Percentiles rank a stretch among this genome's conserved stretches.
These are phyloP conservation scores for Misopates orontium DNA, from an alignment of 257 asterid genomes.

Conservation along the genomic window DNA sequence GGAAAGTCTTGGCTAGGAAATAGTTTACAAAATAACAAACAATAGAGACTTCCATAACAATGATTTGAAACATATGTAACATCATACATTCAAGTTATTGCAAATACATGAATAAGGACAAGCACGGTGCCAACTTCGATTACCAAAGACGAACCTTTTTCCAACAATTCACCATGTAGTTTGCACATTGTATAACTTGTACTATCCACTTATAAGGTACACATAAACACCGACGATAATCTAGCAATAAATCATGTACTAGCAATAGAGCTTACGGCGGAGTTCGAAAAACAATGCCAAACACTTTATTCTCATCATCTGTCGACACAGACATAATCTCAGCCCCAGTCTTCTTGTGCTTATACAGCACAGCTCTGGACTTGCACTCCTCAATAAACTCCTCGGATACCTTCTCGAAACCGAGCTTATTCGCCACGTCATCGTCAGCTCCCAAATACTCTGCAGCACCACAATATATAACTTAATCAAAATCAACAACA, in stretches of 20 bases:
- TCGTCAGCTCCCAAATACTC: conserved; percentile 70
- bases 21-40: conserved; percentile 3
- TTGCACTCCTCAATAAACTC: conserved; percentile 94
- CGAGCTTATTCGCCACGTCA: conserved; percentile 79
- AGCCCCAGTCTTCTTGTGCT: conserved; percentile 96
- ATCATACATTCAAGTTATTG: neutral
- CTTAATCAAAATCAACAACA: neutral
- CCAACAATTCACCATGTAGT: no score
- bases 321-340: conserved; percentile 91
- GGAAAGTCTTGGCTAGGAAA: neutral
- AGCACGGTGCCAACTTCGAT: neutral
- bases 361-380: conserved; percentile 82
- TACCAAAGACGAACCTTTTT: neutral
- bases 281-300: conserved; percentile 90
- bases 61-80: no score
- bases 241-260: neutral
- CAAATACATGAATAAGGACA: neutral
- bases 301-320: conserved; percentile 95
- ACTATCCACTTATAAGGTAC: no score
- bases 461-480: conserved; percentile 17
- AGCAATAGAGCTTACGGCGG: conserved; percentile 74
- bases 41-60: neutral
- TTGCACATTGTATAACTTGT: no score
- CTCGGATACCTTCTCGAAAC: conserved; percentile 86
- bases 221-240: no score